Percentiles rank a stretch among this genome's conserved stretches.
These are phyloP conservation scores for Stephania cephalantha DNA, from an alignment of 164 flowering plant genomes.

Conservation along the genomic window DNA sequence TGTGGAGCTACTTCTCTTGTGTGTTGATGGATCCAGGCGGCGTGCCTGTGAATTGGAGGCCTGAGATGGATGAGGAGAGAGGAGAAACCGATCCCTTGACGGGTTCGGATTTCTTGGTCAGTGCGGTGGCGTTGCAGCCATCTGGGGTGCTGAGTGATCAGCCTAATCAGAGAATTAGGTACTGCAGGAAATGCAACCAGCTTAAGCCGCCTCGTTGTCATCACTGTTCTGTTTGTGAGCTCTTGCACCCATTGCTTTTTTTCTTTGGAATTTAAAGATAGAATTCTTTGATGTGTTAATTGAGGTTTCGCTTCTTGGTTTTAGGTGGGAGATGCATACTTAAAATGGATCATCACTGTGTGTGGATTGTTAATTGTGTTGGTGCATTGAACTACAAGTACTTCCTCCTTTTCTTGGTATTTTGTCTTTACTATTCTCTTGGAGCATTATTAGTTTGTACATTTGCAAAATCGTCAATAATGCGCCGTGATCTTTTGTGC, in stretches of 20 bases:
- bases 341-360: constrained; percentile 99
- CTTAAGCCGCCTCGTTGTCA: constrained; percentile 97
- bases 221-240: constrained; percentile 99
- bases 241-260: not conserved
- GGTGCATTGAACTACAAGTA: constrained; percentile 95
- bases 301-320: constrained; percentile 7
- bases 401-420: constrained; percentile 95
- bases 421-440: constrained; percentile 16
- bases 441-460: not conserved
- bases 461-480: not conserved
- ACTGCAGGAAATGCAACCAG: constrained; percentile 89
- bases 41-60: constrained; percentile 93
- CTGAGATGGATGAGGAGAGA: constrained; percentile 73
- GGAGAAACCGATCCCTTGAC: constrained; percentile 74
- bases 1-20: constrained; percentile 96
- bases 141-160: constrained; percentile 26
- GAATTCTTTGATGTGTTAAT: not conserved
- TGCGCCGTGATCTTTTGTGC: not conserved
- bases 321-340: constrained; percentile 97
- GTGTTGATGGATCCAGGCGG: constrained; percentile 92
- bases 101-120: constrained; percentile 36
- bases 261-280: not conserved
- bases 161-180: constrained; percentile 44
- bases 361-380: constrained; percentile 98
- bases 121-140: not conserved